phyloP scores from a whole-genome alignment of 345 rosid genomes.

The Pugionium dolabratum region DNA sequence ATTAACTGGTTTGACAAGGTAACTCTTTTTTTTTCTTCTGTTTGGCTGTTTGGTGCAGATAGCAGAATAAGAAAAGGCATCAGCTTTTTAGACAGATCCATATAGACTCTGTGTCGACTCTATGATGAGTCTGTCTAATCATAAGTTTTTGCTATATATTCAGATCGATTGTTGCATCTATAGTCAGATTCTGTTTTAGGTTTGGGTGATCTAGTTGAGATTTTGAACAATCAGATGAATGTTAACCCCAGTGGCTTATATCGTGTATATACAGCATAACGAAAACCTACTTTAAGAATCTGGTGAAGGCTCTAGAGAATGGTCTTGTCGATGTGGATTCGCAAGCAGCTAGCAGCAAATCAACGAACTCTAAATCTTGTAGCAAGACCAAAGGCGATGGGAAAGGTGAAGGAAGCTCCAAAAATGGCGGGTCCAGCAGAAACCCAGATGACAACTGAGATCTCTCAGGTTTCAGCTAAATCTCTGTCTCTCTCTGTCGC shows the following conservation, averaged over 20 bases:
- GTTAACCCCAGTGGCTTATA: slow-evolving; percentile 22
- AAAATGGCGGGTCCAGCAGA: slow-evolving; percentile 35
- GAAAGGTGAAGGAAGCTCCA: slow-evolving; percentile 38
- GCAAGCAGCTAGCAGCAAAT: slow-evolving; percentile 36
- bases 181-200: not conserved
- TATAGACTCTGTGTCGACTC: no score
- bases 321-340: slow-evolving; percentile 68
- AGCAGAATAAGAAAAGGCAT: slow-evolving; percentile 1
- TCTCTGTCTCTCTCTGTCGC: not conserved
- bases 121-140: not conserved
- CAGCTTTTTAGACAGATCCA: not conserved
- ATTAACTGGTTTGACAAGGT: slow-evolving; percentile 81
- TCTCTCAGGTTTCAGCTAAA: slow-evolving; percentile 24
- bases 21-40: not conserved
- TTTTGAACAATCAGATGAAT: not conserved
- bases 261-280: slow-evolving; percentile 62
- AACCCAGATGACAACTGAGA: slow-evolving; percentile 31
- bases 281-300: slow-evolving; percentile 75
- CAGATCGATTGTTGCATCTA: not conserved
- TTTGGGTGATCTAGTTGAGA: slow-evolving; percentile 10
- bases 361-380: slow-evolving; percentile 35
- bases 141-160: not conserved
- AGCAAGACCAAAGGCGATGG: slow-evolving; percentile 30
- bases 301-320: slow-evolving; percentile 81
- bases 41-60: not conserved